A percentile compares a stretch with the other conserved stretches of the same genome.
Conservation (phyloP, 768 basidiomycete genomes). For the Wakefieldia striispora region DNA sequence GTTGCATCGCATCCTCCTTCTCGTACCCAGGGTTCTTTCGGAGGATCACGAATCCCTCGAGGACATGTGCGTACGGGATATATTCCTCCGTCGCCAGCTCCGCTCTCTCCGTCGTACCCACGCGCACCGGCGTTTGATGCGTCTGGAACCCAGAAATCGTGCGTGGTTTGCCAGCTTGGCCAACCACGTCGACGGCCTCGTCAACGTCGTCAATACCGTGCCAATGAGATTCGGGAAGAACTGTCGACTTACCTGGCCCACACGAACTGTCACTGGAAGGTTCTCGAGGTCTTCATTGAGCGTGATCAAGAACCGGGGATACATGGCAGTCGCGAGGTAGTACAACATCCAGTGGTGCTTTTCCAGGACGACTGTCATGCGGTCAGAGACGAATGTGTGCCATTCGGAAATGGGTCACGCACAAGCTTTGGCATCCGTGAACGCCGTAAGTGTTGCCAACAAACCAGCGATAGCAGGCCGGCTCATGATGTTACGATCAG, state of each 20-base stretch:
- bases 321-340: constrained; percentile 95
- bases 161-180: constrained; percentile 95
- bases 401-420: constrained; percentile 36
- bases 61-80: constrained; percentile 83
- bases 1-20: constrained; percentile 81
- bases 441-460: constrained; percentile 83
- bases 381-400: constrained; percentile 1
- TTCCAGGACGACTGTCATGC: constrained; percentile 77
- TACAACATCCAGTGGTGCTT: constrained; percentile 99
- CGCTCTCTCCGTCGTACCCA: constrained; percentile 91
- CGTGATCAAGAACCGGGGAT: constrained; percentile 96
- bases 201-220: constrained; percentile 1
- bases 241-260: constrained; percentile 69
- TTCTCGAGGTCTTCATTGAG: constrained; percentile 88
- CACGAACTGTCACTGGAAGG: constrained; percentile 88
- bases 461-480: constrained; percentile 87
- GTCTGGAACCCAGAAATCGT: constrained; percentile 99
- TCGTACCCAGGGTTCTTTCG: constrained; percentile 92
- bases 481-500: constrained; percentile 87
- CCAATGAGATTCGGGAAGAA: background rate
- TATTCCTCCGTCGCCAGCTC: constrained; percentile 97
- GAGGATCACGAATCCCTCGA: constrained; percentile 91
- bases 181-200: constrained; percentile 94
- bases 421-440: constrained; percentile 94
- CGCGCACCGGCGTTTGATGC: constrained; percentile 91